Conservation (phyloP, 2,329 filamentous ascomycete species). For the Pezicula radicicola region DNA sequence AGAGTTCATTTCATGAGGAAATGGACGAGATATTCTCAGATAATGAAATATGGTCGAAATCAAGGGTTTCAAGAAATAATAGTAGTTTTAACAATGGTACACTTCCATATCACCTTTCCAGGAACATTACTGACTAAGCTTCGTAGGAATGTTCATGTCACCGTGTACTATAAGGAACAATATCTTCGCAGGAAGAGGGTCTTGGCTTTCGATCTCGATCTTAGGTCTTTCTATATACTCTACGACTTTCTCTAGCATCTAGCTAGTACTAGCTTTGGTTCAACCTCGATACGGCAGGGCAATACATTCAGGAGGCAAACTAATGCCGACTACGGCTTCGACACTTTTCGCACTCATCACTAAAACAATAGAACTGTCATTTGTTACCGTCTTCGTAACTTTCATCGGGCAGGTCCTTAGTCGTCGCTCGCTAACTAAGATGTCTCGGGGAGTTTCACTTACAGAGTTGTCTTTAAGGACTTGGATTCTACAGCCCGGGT, state of each 20-base stretch:
- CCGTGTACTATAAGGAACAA: slow-evolving; percentile 15
- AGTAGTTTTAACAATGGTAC: too few species aligned
- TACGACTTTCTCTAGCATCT: slow-evolving; percentile 59
- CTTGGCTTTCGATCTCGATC: slow-evolving; percentile 48
- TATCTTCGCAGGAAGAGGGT: slow-evolving; percentile 18
- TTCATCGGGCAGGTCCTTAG: slow-evolving; percentile 74
- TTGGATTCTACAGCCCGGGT: slow-evolving; percentile 73
- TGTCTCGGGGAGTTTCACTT: slow-evolving; percentile 64
- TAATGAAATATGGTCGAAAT: too few species aligned
- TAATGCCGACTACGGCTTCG: slow-evolving; percentile 63
- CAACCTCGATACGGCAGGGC: slow-evolving; percentile 59
- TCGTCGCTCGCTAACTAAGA: slow-evolving; percentile 60
- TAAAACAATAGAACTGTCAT: slow-evolving; percentile 75
- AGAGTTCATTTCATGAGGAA: too few species aligned
- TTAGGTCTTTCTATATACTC: slow-evolving; percentile 56
- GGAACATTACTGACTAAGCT: too few species aligned
- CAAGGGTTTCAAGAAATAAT: too few species aligned
- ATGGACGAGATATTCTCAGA: too few species aligned
- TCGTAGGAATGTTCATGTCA: not conserved
- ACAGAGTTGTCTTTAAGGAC: slow-evolving; percentile 77
- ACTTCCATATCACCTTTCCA: too few species aligned
- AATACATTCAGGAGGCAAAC: slow-evolving; percentile 48
- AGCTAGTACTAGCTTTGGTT: slow-evolving; percentile 57
- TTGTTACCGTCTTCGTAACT: slow-evolving; percentile 73
- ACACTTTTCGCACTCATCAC: slow-evolving; percentile 67